Evolutionary conservation across 768 basidiomycete genomes (phyloP).

Genomic region (Butyriboletus loyo): DNA sequence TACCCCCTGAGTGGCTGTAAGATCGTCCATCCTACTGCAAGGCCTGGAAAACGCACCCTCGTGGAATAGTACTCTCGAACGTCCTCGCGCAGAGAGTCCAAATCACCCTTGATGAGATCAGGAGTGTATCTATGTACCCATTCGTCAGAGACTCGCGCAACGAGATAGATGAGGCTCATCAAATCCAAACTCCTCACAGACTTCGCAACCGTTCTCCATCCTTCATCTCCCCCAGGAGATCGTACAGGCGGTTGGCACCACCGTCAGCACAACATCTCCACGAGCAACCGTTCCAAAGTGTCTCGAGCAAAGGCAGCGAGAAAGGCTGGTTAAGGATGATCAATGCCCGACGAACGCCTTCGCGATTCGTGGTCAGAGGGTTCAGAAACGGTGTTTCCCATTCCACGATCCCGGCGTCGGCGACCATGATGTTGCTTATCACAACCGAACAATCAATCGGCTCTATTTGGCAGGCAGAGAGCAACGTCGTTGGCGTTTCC

Average conservation of each 20-base stretch:
- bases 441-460: background rate
- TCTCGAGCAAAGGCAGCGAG: slow-evolving; percentile 53
- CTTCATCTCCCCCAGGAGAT: slow-evolving; percentile 35
- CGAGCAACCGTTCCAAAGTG: slow-evolving; percentile 51
- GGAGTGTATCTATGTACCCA: slow-evolving; percentile 59
- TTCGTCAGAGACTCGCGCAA: background rate
- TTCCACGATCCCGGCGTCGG: slow-evolving; percentile 5
- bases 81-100: slow-evolving; percentile 82
- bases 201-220: slow-evolving; percentile 9
- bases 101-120: slow-evolving; percentile 87
- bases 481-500: background rate
- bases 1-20: slow-evolving; percentile 52
- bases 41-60: slow-evolving; percentile 40
- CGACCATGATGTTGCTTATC: slow-evolving; percentile 3
- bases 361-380: slow-evolving; percentile 8
- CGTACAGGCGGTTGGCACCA: slow-evolving; percentile 81
- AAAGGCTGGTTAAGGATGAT: slow-evolving; percentile 93
- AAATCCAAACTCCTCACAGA: slow-evolving; percentile 4
- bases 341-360: slow-evolving; percentile 44
- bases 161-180: background rate
- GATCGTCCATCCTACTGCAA: background rate
- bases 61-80: slow-evolving; percentile 66
- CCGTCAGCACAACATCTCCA: slow-evolving; percentile 82
- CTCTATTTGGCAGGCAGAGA: background rate
- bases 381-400: slow-evolving; percentile 27